These are phyloP conservation scores for Vitis labrusca DNA, from an alignment of 164 flowering plant species.

Conservation along the genomic window DNA sequence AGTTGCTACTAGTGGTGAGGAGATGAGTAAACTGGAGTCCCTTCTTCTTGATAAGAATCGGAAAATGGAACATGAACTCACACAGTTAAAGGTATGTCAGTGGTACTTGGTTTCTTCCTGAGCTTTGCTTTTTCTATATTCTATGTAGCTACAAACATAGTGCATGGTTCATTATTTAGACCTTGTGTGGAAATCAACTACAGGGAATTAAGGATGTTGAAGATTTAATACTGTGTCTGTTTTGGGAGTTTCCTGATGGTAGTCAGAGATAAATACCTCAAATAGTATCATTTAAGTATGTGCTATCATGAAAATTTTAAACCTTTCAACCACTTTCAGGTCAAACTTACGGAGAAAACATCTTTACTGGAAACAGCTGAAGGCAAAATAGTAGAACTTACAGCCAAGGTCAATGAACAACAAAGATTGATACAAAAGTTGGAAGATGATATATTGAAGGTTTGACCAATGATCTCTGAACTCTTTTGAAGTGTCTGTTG, in stretches of 20 bases:
- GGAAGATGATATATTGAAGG: constrained; percentile 98
- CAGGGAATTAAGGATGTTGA: not conserved
- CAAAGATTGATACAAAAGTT: constrained; percentile 83
- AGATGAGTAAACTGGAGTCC: constrained; percentile 96
- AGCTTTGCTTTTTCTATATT: constrained; percentile 3
- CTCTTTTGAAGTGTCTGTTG: not conserved
- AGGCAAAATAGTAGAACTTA: constrained; percentile 59
- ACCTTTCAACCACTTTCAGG: constrained; percentile 37
- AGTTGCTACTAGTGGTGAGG: constrained; percentile 91
- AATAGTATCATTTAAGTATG: not conserved
- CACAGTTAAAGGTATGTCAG: constrained; percentile 81
- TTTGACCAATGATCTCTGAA: constrained; percentile 19
- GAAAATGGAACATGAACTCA: constrained; percentile 94
- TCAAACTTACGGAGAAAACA: constrained; percentile 83
- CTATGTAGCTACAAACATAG: not conserved
- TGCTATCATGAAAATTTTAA: not conserved
- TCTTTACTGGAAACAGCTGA: constrained; percentile 77
- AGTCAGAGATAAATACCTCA: not conserved
- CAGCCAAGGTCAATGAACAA: constrained; percentile 78
- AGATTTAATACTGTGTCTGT: not conserved
- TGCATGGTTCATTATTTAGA: not conserved
- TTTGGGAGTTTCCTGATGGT: not conserved
- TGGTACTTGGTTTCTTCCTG: constrained; percentile 1
- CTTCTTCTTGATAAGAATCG: constrained; percentile 96
- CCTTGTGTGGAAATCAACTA: not conserved